Evolutionary conservation across 23 red algal genomes (phyloP).

Genomic region (Cyanidioschyzon merolae): DNA sequence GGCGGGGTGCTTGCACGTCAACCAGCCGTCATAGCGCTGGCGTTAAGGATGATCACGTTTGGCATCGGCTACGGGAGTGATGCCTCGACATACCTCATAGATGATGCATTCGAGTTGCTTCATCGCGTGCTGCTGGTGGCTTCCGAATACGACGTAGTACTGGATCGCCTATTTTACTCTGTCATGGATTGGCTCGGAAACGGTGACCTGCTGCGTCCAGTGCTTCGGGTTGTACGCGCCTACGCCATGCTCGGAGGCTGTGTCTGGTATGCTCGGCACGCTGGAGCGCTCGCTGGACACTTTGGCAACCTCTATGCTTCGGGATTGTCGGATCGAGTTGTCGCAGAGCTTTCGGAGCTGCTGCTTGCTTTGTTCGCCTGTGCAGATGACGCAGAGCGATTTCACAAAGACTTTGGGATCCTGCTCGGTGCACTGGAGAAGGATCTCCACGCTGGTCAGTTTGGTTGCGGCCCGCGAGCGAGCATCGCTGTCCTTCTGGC

Average conservation of each 20-base stretch:
- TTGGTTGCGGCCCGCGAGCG: background rate
- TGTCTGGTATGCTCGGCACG: background rate
- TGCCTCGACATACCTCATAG: background rate
- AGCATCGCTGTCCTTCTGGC: background rate
- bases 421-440: background rate
- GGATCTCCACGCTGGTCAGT: background rate
- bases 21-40: background rate
- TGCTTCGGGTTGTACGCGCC: background rate
- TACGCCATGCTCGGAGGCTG: background rate
- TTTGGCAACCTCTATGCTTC: background rate
- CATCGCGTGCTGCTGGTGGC: background rate
- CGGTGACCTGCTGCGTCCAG: background rate
- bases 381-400: background rate
- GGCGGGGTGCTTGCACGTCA: background rate
- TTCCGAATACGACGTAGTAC: background rate
- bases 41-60: background rate
- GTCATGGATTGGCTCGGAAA: background rate
- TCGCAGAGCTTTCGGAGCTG: background rate
- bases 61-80: background rate
- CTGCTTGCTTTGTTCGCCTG: background rate
- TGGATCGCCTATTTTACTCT: background rate
- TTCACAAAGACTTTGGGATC: background rate
- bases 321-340: background rate
- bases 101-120: background rate
- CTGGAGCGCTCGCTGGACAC: background rate